Evolutionary conservation across 768 basidiomycete genomes (phyloP).

Genomic region (Chiua virens): DNA sequence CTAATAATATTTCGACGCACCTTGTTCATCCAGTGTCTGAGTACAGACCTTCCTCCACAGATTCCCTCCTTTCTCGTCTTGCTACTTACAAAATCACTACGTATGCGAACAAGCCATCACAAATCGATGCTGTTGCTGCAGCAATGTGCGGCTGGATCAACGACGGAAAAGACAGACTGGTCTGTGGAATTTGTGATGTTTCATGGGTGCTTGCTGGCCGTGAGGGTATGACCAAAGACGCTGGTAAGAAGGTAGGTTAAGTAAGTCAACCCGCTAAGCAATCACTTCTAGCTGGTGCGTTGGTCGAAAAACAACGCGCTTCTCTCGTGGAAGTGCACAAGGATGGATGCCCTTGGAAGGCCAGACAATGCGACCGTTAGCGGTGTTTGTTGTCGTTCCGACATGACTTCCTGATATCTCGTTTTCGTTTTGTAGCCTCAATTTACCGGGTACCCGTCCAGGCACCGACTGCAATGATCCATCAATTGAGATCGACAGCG

Average conservation of each 20-base stretch:
- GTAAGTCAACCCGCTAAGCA: conserved; percentile 13
- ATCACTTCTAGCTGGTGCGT: conserved; percentile 50
- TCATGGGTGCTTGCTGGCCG: conserved; percentile 75
- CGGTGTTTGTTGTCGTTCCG: conserved; percentile 1
- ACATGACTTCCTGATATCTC: conserved; percentile 1
- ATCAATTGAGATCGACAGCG: conserved; percentile 59
- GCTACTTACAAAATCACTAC: conserved; percentile 78
- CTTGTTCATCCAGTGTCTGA: conserved; percentile 43
- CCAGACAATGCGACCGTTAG: conserved; percentile 77
- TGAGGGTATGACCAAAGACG: conserved; percentile 73
- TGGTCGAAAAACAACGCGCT: conserved; percentile 71
- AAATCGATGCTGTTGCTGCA: conserved; percentile 77
- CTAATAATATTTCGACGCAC: conserved; percentile 38
- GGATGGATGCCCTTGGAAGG: conserved; percentile 82
- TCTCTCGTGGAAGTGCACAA: conserved; percentile 74
- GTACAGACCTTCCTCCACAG: conserved; percentile 76
- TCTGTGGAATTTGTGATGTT: conserved; percentile 67
- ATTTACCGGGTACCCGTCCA: conserved; percentile 76
- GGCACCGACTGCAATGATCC: conserved; percentile 61
- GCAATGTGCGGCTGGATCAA: conserved; percentile 84
- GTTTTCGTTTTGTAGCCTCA: conserved; percentile 40
- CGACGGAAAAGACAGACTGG: conserved; percentile 75
- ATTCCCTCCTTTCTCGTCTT: conserved; percentile 72
- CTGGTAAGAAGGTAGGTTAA: conserved; percentile 57
- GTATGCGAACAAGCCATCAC: conserved; percentile 73